Conservation (phyloP, 345 rosid species). For the Physaria fendleri region DNA sequence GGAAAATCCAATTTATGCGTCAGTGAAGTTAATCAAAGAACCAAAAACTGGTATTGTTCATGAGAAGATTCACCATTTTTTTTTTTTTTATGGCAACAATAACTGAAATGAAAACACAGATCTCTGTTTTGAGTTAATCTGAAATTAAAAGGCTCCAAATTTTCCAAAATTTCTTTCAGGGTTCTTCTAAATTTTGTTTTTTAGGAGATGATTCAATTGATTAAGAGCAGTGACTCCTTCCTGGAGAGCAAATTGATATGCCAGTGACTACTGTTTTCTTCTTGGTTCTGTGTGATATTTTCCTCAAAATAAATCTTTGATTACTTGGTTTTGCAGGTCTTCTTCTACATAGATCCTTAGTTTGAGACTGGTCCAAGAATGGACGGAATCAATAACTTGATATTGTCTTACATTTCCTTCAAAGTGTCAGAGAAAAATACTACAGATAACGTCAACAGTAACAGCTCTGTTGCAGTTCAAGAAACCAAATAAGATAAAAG, state of each 20-base stretch:
- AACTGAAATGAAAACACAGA: conserved; percentile 34
- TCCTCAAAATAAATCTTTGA: neutral
- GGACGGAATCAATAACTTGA: no score
- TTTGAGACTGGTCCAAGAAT: no score
- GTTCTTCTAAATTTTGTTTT: conserved; percentile 68
- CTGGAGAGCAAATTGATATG: conserved; percentile 94
- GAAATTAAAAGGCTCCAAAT: conserved; percentile 6
- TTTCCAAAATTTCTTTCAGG: conserved; percentile 38
- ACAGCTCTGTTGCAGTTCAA: no score
- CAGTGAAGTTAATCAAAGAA: conserved; percentile 58
- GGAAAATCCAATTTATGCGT: conserved; percentile 77
- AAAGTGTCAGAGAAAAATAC: no score
- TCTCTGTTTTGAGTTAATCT: conserved; percentile 40
- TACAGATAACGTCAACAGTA: no score
- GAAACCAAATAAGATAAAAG: no score
- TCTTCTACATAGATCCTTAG: no score
- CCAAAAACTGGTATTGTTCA: conserved; percentile 63
- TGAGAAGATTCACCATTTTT: conserved; percentile 79
- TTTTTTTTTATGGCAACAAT: conserved; percentile 80
- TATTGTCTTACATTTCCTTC: no score
- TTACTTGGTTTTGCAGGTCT: no score
- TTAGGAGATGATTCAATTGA: conserved; percentile 93
- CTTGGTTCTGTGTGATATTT: neutral
- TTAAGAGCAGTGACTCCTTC: conserved; percentile 92
- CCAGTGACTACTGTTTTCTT: conserved; percentile 44